Evolutionary conservation across 2,329 filamentous ascomycete species (phyloP).

Genomic region (Penicillium sp.): DNA sequence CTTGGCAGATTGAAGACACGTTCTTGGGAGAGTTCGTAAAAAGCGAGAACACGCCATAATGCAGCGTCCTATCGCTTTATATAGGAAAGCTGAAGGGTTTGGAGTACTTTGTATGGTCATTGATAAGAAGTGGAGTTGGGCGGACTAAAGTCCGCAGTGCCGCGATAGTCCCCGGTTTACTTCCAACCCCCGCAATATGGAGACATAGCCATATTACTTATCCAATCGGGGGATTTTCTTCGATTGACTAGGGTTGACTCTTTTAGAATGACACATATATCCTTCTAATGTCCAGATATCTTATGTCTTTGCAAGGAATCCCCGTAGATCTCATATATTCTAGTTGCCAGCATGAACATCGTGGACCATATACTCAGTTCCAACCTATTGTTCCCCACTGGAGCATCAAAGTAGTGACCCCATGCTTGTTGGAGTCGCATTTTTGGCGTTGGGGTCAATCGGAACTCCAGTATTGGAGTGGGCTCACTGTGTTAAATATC

Average conservation of each 20-base stretch:
- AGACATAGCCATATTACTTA: not conserved
- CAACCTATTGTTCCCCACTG: not conserved
- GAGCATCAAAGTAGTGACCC: not conserved
- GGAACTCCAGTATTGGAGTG: not conserved
- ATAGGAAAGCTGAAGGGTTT: not conserved
- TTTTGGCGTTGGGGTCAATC: not conserved
- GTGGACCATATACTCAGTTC: not conserved
- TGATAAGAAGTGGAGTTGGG: conserved; percentile 11
- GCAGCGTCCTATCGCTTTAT: not conserved
- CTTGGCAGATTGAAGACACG: not conserved
- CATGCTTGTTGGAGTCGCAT: not conserved
- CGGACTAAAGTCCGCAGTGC: conserved; percentile 7
- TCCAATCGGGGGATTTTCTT: not conserved
- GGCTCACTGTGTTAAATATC: not conserved
- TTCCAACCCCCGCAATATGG: conserved; percentile 5
- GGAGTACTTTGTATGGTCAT: not conserved
- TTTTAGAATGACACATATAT: not conserved
- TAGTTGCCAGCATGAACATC: not conserved
- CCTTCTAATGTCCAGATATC: too few species aligned
- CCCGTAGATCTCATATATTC: not conserved
- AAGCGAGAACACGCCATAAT: not conserved
- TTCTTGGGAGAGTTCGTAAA: not conserved
- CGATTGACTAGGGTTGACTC: not conserved
- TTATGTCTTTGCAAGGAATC: not conserved
- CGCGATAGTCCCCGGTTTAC: conserved; percentile 1